A percentile compares a stretch with the other conserved stretches of the same genome.
Conservation (phyloP, 371 early-diverging fungal genomes). For the Actinomucor elegans region DNA sequence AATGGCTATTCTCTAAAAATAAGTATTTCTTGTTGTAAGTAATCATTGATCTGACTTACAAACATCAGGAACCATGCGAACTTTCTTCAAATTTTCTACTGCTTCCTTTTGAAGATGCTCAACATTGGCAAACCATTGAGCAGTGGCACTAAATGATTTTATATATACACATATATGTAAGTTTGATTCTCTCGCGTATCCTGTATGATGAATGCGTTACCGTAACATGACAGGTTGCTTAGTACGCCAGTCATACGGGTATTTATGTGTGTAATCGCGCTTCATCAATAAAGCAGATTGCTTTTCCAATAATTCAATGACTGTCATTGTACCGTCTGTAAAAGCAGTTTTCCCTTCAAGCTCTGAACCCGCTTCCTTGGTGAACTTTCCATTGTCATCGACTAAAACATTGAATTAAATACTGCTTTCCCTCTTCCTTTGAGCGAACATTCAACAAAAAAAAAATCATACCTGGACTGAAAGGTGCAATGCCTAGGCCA, state of each 20-base stretch:
- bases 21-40: too few relatives aligned
- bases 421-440: too few relatives aligned
- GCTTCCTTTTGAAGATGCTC: conserved; percentile 61
- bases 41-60: too few relatives aligned
- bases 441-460: too few relatives aligned
- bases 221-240: conserved; percentile 83
- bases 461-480: conserved; percentile 48
- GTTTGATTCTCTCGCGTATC: background rate
- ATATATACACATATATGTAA: too few relatives aligned
- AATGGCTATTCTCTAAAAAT: conserved; percentile 23
- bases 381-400: conserved; percentile 82
- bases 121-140: conserved; percentile 89
- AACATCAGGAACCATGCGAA: conserved; percentile 64
- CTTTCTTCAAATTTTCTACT: conserved; percentile 53
- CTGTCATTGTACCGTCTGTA: conserved; percentile 58
- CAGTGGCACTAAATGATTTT: conserved; percentile 70
- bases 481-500: conserved; percentile 54
- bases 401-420: conserved; percentile 54
- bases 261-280: conserved; percentile 67
- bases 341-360: conserved; percentile 69
- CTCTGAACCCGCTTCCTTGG: conserved; percentile 60
- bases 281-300: conserved; percentile 43
- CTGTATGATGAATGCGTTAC: conserved; percentile 12
- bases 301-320: conserved; percentile 56
- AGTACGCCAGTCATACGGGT: conserved; percentile 93